phyloP scores from a whole-genome alignment of 306 rosid species.

The Fragaria vesca region DNA sequence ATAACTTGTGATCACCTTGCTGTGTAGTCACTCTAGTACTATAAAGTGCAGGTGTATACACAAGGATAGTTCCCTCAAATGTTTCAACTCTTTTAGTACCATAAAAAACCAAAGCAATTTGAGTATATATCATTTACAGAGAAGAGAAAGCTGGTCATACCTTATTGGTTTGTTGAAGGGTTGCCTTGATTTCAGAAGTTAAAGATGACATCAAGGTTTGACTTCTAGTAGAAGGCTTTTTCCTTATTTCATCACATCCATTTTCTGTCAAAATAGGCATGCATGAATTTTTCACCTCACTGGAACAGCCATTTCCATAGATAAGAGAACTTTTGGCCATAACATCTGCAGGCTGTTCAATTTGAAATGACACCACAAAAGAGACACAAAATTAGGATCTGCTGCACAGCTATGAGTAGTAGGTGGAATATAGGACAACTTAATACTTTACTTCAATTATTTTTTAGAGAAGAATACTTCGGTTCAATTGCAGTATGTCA shows the following conservation, averaged over 20 bases:
- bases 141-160: slow-evolving; percentile 31
- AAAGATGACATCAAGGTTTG: slow-evolving; percentile 34
- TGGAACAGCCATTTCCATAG: slow-evolving; percentile 30
- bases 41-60: background rate
- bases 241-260: slow-evolving; percentile 34
- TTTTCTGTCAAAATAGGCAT: slow-evolving; percentile 25
- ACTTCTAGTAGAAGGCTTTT: slow-evolving; percentile 21
- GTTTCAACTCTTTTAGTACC: background rate
- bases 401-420: background rate
- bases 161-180: slow-evolving; percentile 35
- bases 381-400: background rate
- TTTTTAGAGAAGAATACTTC: background rate
- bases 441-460: background rate
- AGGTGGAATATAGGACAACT: background rate
- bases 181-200: slow-evolving; percentile 22
- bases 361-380: background rate
- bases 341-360: slow-evolving; percentile 26
- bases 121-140: background rate
- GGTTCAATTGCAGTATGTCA: background rate
- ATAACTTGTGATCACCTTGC: slow-evolving; percentile 5
- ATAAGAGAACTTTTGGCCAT: slow-evolving; percentile 22
- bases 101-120: background rate
- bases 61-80: background rate
- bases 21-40: background rate
- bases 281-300: slow-evolving; percentile 23